These are phyloP conservation scores for Monosporascus sp. DNA, from an alignment of 2,329 filamentous ascomycete genomes.

Conservation along the genomic window DNA sequence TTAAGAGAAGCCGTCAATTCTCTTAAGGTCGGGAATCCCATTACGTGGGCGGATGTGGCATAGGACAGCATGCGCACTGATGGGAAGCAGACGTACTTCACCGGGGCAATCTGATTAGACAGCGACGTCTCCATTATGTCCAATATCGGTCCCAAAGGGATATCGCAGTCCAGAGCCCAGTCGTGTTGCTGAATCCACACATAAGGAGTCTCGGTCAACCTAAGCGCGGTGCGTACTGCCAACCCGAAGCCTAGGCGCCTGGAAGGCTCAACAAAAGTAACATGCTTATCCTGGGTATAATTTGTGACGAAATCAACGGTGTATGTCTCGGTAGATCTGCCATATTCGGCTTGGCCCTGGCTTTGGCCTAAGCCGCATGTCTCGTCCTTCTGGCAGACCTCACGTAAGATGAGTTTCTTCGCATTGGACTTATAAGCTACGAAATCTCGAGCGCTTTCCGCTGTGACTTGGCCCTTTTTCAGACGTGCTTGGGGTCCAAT, in stretches of 20 bases:
- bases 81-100: slow-evolving; percentile 49
- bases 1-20: slow-evolving; percentile 36
- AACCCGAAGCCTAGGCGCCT: slow-evolving; percentile 47
- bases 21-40: slow-evolving; percentile 35
- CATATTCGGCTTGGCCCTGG: slow-evolving; percentile 40
- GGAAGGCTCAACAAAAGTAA: slow-evolving; percentile 44
- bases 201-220: slow-evolving; percentile 40
- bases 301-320: slow-evolving; percentile 30
- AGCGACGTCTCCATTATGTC: slow-evolving; percentile 38
- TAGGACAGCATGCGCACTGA: slow-evolving; percentile 48
- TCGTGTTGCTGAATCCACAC: slow-evolving; percentile 56
- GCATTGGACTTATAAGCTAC: slow-evolving; percentile 42
- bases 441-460: slow-evolving; percentile 36
- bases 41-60: slow-evolving; percentile 40
- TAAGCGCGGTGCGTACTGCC: slow-evolving; percentile 46
- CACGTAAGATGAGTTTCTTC: slow-evolving; percentile 32
- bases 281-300: slow-evolving; percentile 27
- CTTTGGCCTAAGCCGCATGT: slow-evolving; percentile 7
- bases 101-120: slow-evolving; percentile 24
- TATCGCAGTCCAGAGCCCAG: slow-evolving; percentile 41
- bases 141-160: slow-evolving; percentile 40
- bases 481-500: slow-evolving; percentile 37
- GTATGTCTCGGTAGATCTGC: slow-evolving; percentile 29
- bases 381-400: slow-evolving; percentile 14
- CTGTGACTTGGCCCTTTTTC: slow-evolving; percentile 49